Percentiles rank a stretch among this genome's conserved stretches.
These are phyloP conservation scores for Amanita molliuscula DNA, from an alignment of 768 basidiomycete genomes.

Conservation along the genomic window DNA sequence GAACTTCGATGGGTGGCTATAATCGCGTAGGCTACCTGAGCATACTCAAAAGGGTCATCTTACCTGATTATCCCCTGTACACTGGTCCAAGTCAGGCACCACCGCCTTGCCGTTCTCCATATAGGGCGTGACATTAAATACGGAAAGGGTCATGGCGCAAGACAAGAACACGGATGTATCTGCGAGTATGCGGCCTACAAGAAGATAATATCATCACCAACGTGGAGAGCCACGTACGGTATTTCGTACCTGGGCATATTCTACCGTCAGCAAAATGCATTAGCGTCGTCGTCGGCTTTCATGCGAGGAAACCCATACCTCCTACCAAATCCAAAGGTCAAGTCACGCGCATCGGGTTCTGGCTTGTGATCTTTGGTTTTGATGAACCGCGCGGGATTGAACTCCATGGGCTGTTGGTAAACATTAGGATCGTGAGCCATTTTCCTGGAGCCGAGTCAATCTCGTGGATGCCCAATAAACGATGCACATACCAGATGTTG, in stretches of 20 bases:
- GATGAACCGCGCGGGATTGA: constrained; percentile 41
- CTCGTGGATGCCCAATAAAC: background rate
- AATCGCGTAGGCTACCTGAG: background rate
- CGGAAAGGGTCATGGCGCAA: constrained; percentile 28
- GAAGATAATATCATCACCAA: background rate
- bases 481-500: constrained; percentile 20
- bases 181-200: constrained; percentile 16
- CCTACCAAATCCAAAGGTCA: constrained; percentile 47
- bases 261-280: constrained; percentile 8
- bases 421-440: constrained; percentile 32
- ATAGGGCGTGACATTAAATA: constrained; percentile 26
- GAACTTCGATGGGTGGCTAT: constrained; percentile 17
- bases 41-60: background rate
- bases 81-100: constrained; percentile 29
- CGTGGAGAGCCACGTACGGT: background rate
- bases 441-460: constrained; percentile 15
- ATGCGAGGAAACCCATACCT: constrained; percentile 17
- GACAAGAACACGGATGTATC: constrained; percentile 33
- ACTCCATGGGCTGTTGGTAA: constrained; percentile 34
- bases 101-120: constrained; percentile 17
- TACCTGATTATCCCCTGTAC: constrained; percentile 38
- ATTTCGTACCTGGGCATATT: constrained; percentile 24
- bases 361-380: constrained; percentile 22
- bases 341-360: constrained; percentile 30
- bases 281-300: background rate